A percentile compares a stretch with the other conserved stretches of the same genome.
Evolutionary conservation across 331 rosid genomes (phyloP).

Genomic region (Telfairia occidentalis): DNA sequence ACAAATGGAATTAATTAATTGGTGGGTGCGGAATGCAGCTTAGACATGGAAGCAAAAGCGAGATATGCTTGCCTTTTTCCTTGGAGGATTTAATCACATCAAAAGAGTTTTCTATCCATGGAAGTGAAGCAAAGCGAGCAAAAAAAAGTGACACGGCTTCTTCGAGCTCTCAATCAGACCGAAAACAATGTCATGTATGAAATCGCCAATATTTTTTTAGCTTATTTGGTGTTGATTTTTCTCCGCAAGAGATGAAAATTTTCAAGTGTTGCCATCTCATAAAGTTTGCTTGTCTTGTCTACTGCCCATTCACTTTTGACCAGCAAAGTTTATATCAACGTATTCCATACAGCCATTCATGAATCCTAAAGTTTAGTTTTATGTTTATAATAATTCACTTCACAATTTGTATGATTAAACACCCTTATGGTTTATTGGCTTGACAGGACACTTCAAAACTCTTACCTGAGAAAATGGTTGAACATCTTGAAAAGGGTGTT

Average conservation of each 20-base stretch:
- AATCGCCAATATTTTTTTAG: slow-evolving; percentile 11
- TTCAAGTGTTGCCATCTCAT: not conserved
- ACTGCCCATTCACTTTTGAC: not conserved
- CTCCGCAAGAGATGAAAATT: not conserved
- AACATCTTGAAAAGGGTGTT: slow-evolving; percentile 66
- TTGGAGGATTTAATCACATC: slow-evolving; percentile 45
- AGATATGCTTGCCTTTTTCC: slow-evolving; percentile 29
- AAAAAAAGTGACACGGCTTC: slow-evolving; percentile 37
- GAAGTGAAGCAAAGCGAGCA: slow-evolving; percentile 30
- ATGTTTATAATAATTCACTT: not conserved
- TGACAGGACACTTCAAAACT: slow-evolving; percentile 46
- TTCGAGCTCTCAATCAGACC: slow-evolving; percentile 32
- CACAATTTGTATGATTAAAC: not conserved
- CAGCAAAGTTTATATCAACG: not conserved
- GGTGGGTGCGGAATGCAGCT: slow-evolving; percentile 35
- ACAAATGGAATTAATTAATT: not conserved
- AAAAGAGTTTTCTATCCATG: slow-evolving; percentile 24
- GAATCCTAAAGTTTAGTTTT: slow-evolving; percentile 3
- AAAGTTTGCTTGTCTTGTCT: not conserved
- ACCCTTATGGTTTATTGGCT: slow-evolving; percentile 11
- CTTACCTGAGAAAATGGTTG: slow-evolving; percentile 62
- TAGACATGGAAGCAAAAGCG: slow-evolving; percentile 34
- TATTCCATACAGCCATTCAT: not conserved
- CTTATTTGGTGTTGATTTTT: not conserved
- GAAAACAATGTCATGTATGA: slow-evolving; percentile 45